Evolutionary conservation across 139 green algal species (phyloP).

Genomic region (Volvox africanus): DNA sequence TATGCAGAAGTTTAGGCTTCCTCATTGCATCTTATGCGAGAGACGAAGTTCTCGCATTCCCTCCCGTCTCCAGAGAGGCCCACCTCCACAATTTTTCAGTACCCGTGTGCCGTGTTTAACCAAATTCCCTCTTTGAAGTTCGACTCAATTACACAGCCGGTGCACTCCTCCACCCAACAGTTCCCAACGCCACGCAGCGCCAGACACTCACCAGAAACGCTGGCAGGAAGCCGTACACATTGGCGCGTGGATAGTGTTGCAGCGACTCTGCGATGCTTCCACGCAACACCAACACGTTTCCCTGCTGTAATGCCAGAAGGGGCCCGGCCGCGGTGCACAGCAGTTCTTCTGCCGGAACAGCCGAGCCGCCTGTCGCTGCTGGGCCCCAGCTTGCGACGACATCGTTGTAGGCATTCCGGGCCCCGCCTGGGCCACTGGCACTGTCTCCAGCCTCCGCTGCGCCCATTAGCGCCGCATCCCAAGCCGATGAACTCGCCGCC

Average conservation of each 20-base stretch:
- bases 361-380: not conserved
- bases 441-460: not conserved
- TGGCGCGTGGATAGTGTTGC: constrained; percentile 35
- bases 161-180: too few relatives aligned
- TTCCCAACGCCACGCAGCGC: not conserved
- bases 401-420: not conserved
- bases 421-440: not conserved
- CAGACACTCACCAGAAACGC: constrained; percentile 39
- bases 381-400: not conserved
- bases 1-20: too few relatives aligned
- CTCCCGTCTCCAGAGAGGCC: too few relatives aligned
- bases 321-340: not conserved
- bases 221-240: constrained; percentile 50
- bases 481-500: not conserved
- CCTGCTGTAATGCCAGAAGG: constrained; percentile 11
- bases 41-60: too few relatives aligned
- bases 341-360: not conserved
- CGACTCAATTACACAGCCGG: too few relatives aligned
- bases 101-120: too few relatives aligned
- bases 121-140: too few relatives aligned
- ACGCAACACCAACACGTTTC: constrained; percentile 37
- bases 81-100: too few relatives aligned
- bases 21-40: too few relatives aligned
- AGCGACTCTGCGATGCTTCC: constrained; percentile 22
- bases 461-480: not conserved